Evolutionary conservation across 345 rosid species (phyloP), one percentile per base, ranked within the genome.

Genomic region (Arabidopsis arenosa): DNA sequence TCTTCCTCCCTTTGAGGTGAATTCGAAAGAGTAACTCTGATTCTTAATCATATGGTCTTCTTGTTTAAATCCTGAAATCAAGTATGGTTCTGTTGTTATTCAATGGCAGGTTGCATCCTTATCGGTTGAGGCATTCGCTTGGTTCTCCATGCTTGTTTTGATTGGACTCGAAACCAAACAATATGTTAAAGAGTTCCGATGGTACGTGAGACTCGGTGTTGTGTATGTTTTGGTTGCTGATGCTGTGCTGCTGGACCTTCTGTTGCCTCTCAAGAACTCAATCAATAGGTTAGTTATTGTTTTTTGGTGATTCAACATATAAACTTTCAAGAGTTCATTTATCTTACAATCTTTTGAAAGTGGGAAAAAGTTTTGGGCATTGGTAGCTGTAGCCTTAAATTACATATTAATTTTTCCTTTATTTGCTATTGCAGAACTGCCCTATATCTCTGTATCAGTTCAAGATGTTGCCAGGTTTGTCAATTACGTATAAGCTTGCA

Each of bases 1-100:
- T 44, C 81, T 92, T 75, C 85, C 93, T 82, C 97, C 96, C 6
- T 92, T 76, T 78, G 98, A 92, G 98, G 98, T 94, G 37, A 40
- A 1, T 70, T 70, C 3, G 0, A 33, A 48, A 17, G 3, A n/a
- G n/a, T 43, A 33, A 60, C 32, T 51, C 39, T 67, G 56, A 13
- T 76, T 75, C 6, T 33, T 55, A 55, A 64, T 18, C 52, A 10
- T 47, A 65, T 57, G 26, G 35, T 11, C 55, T 47, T 35, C 66
- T 63, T 32, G 47, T 70, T 45, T 3, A 30, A 51, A 68, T 35
- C 18, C 18, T 13, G 51, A 54, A 56, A 44, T 35, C 7, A 33
- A 63, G 43, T 48, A 49, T 44, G 32, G 13, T 15, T 41, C 4
- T 56, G 37, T 54, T 73, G 6, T 48, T 57, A 1, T 66, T 21